Evolutionary conservation across 129 eudicot genomes (phyloP).

Genomic region (Mikania micrantha): DNA sequence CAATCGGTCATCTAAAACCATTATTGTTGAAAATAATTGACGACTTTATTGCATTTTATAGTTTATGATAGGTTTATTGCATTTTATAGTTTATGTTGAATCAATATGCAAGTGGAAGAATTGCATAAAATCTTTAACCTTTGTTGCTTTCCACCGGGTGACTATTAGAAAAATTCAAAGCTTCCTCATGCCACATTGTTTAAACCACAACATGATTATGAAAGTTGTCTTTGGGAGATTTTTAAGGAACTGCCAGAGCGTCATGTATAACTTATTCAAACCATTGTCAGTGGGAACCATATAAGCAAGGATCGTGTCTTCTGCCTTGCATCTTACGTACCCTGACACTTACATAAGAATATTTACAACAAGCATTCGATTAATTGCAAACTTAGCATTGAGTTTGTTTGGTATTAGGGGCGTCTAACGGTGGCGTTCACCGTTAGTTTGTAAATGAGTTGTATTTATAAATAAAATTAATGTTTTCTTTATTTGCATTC

Average conservation of each 20-base stretch:
- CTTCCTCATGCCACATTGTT: slow-evolving; percentile 93
- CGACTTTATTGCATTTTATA: background rate
- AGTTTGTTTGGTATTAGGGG: too few species aligned
- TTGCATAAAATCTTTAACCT: slow-evolving; percentile 93
- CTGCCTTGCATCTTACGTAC: slow-evolving; percentile 92
- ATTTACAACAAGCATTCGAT: too few species aligned
- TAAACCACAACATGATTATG: slow-evolving; percentile 89
- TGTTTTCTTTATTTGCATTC: too few species aligned
- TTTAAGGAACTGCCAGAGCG: slow-evolving; percentile 64
- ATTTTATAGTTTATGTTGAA: too few species aligned
- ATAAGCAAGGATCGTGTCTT: slow-evolving; percentile 70
- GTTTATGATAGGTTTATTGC: too few species aligned
- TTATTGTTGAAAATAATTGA: background rate
- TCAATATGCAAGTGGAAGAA: slow-evolving; percentile 72
- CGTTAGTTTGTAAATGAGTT: too few species aligned
- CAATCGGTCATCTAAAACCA: background rate
- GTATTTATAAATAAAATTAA: too few species aligned
- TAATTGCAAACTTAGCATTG: too few species aligned
- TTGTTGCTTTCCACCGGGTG: slow-evolving; percentile 88
- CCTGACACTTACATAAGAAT: too few species aligned
- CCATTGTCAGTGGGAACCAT: slow-evolving; percentile 81
- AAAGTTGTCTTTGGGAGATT: slow-evolving; percentile 68
- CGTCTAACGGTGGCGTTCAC: too few species aligned
- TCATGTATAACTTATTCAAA: slow-evolving; percentile 62
- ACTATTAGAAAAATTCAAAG: slow-evolving; percentile 82